Conservation (phyloP, 352 stramenopile species). For the Thraustotheca clavata region DNA sequence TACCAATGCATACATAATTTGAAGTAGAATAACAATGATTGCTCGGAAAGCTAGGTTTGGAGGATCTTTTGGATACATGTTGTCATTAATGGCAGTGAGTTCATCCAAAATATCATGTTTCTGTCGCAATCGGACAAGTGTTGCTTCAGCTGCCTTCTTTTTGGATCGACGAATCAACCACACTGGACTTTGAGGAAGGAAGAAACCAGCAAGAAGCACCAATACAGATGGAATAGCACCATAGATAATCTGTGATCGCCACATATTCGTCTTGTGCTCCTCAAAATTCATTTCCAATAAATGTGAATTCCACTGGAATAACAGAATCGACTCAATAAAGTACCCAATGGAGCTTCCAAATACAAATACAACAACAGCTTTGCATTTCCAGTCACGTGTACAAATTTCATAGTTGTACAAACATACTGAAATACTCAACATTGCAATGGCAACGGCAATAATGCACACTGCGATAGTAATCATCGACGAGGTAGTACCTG, state of each 20-base stretch:
- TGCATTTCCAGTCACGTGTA: constrained; percentile 79
- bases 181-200: constrained; percentile 67
- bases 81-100: constrained; percentile 50
- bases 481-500: constrained; percentile 46
- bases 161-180: constrained; percentile 70
- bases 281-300: constrained; percentile 50
- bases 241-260: constrained; percentile 76
- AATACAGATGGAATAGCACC: constrained; percentile 57
- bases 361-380: constrained; percentile 79
- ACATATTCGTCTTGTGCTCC: constrained; percentile 63
- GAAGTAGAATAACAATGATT: constrained; percentile 43
- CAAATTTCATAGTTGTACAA: constrained; percentile 87
- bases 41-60: constrained; percentile 72
- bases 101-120: constrained; percentile 79
- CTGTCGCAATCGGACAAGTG: constrained; percentile 58
- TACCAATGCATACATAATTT: constrained; percentile 58
- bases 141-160: constrained; percentile 53
- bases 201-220: constrained; percentile 44
- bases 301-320: constrained; percentile 63
- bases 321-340: constrained; percentile 64
- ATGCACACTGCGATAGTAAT: constrained; percentile 65
- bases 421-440: constrained; percentile 63
- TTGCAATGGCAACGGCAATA: constrained; percentile 53
- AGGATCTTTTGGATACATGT: constrained; percentile 51
- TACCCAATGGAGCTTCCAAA: constrained; percentile 57